Evolutionary conservation across 176 grass and related monocot genomes (phyloP).

Genomic region (Aegilops longissima): DNA sequence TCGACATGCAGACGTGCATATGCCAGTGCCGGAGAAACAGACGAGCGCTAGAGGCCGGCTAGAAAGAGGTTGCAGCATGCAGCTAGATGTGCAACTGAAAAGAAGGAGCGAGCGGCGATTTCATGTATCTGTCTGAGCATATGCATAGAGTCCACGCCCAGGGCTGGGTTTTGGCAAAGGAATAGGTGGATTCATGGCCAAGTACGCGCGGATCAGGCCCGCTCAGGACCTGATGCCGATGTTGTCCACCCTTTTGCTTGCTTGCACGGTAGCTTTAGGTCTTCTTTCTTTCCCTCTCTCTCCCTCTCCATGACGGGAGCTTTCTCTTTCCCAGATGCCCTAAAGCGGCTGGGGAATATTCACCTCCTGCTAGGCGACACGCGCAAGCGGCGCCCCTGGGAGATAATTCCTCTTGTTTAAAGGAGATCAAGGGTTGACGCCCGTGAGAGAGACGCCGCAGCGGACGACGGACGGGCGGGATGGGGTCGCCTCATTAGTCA

Average conservation of each 20-base stretch:
- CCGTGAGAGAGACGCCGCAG: conserved; percentile 35
- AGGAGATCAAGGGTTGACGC: conserved; percentile 26
- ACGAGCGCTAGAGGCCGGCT: conserved; percentile 6
- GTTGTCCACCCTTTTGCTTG: conserved; percentile 2
- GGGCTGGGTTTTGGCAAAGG: not conserved
- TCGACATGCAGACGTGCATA: not conserved
- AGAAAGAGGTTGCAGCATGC: not conserved
- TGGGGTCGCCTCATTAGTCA: not conserved
- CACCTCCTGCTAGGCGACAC: conserved; percentile 45
- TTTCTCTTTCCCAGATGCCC: conserved; percentile 35
- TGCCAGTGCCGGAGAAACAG: not conserved
- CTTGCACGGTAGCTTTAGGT: conserved; percentile 11
- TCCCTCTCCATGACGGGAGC: not conserved
- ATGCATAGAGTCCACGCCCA: not conserved
- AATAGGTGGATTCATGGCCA: conserved; percentile 30
- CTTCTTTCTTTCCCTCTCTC: not conserved
- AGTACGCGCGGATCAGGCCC: conserved; percentile 27
- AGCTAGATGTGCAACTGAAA: not conserved
- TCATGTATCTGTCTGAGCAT: not conserved
- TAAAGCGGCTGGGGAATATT: conserved; percentile 45
- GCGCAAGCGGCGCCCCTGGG: conserved; percentile 9
- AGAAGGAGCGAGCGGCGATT: not conserved
- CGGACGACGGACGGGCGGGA: not conserved
- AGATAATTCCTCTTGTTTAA: conserved; percentile 25
- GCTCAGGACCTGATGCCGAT: conserved; percentile 33